Evolutionary conservation across 176 grass and related monocot genomes (phyloP).

Genomic region (Aegilops speltoides): DNA sequence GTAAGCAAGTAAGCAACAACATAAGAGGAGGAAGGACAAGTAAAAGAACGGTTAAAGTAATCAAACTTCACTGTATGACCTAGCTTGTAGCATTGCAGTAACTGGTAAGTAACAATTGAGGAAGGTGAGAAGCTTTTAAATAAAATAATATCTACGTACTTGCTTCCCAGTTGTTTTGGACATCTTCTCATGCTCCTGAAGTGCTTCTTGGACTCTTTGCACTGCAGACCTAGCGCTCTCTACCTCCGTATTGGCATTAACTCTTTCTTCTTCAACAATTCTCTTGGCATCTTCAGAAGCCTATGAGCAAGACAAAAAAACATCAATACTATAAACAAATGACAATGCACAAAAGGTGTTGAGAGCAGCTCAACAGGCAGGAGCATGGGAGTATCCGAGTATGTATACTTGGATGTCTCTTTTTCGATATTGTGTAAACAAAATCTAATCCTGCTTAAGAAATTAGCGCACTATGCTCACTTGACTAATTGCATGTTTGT

Average conservation of each 20-base stretch:
- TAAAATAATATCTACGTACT: conserved; percentile 31
- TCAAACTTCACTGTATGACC: not conserved
- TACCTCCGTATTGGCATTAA: conserved; percentile 69
- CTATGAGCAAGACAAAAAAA: conserved; percentile 40
- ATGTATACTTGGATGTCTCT: not conserved
- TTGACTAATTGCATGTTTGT: not conserved
- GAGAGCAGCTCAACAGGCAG: not conserved
- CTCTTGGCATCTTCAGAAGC: conserved; percentile 91
- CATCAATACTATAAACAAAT: conserved; percentile 13
- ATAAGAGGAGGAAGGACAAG: not conserved
- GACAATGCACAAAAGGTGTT: not conserved
- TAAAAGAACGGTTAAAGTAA: not conserved
- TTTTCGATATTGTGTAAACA: not conserved
- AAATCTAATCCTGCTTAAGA: not conserved
- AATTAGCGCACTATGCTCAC: not conserved
- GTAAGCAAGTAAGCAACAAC: not conserved
- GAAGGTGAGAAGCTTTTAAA: not conserved
- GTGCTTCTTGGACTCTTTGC: conserved; percentile 77
- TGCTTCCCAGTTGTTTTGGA: conserved; percentile 54
- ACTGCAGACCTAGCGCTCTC: conserved; percentile 60
- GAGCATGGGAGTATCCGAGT: not conserved
- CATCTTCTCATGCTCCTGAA: conserved; percentile 72
- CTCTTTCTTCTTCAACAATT: conserved; percentile 90
- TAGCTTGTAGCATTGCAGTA: conserved; percentile 22
- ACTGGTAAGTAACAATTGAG: conserved; percentile 20